Percentiles rank a stretch among this genome's conserved stretches.
Evolutionary conservation across 352 stramenopile genomes (phyloP).

Genomic region (Globisporangium cystogenes): DNA sequence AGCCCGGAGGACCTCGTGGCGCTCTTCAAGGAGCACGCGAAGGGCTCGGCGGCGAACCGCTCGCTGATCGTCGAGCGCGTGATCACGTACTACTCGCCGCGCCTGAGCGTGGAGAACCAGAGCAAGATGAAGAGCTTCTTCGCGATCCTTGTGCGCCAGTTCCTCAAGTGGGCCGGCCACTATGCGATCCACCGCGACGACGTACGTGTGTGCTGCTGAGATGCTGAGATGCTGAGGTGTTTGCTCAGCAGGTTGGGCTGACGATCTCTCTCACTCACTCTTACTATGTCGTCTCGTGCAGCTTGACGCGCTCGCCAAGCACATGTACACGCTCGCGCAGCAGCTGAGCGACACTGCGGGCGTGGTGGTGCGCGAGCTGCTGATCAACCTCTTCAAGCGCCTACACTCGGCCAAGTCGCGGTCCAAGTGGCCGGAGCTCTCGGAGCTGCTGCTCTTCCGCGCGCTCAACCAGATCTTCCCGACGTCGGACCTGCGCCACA

Average conservation of each 20-base stretch:
- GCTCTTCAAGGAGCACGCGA: conserved; percentile 88
- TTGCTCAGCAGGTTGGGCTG: no score
- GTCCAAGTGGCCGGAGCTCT: conserved; percentile 83
- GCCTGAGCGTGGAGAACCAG: conserved; percentile 92
- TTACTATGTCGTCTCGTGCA: conserved; percentile 20
- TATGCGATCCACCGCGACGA: conserved; percentile 67
- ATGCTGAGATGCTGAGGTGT: no score
- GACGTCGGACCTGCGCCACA: conserved; percentile 92
- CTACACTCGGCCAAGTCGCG: conserved; percentile 76
- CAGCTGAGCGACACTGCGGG: conserved; percentile 87
- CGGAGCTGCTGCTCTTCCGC: conserved; percentile 89
- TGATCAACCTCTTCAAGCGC: conserved; percentile 89
- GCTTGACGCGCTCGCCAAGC: conserved; percentile 78
- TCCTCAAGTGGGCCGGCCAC: conserved; percentile 86
- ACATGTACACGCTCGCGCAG: conserved; percentile 87
- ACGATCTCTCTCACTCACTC: no score
- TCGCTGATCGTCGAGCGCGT: conserved; percentile 91
- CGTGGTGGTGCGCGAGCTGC: conserved; percentile 84
- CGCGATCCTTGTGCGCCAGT: conserved; percentile 91
- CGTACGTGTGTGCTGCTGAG: conserved; percentile 22
- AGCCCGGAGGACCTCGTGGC: conserved; percentile 86
- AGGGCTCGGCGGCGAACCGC: conserved; percentile 58
- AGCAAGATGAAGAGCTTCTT: conserved; percentile 96
- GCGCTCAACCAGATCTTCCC: conserved; percentile 90
- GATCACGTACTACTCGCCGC: conserved; percentile 91